Evolutionary conservation across 148 eudicot genomes (phyloP).

Genomic region (Amaranthus palmeri): DNA sequence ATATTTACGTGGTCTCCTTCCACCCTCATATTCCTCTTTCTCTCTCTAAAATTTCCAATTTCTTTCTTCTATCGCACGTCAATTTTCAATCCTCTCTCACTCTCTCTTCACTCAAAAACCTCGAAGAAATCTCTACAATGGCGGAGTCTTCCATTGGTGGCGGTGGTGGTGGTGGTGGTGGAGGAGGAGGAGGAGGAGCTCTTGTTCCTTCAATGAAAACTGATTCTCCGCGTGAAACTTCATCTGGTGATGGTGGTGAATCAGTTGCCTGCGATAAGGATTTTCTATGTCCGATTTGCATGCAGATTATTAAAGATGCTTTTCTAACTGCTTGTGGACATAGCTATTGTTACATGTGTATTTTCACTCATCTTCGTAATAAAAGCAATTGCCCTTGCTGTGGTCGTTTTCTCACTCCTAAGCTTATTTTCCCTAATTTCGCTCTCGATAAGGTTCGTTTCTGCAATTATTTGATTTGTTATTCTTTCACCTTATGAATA

Average conservation of each 20-base stretch:
- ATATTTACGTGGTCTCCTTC: slow-evolving; percentile 25
- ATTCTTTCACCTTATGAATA: not conserved
- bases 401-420: slow-evolving; percentile 45
- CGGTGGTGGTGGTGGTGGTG: too few relatives aligned
- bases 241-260: slow-evolving; percentile 13
- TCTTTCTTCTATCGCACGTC: slow-evolving; percentile 12
- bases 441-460: slow-evolving; percentile 67
- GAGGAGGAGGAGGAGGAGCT: slow-evolving; percentile 22
- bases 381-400: slow-evolving; percentile 83
- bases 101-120: not conserved
- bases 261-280: slow-evolving; percentile 39
- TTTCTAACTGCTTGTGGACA: slow-evolving; percentile 83
- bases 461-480: not conserved
- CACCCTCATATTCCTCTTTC: slow-evolving; percentile 17
- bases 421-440: slow-evolving; percentile 72
- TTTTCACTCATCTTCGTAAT: slow-evolving; percentile 56
- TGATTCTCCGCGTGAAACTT: slow-evolving; percentile 18
- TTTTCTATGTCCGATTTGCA: slow-evolving; percentile 77
- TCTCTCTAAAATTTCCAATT: slow-evolving; percentile 1
- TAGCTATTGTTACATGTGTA: slow-evolving; percentile 84
- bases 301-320: slow-evolving; percentile 82
- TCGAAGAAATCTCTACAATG: slow-evolving; percentile 6
- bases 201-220: slow-evolving; percentile 47
- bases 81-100: not conserved
- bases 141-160: slow-evolving; percentile 24